Base-by-base conservation (phyloP, 164 flowering plant genomes). In the Vitis rupestris region DNA sequence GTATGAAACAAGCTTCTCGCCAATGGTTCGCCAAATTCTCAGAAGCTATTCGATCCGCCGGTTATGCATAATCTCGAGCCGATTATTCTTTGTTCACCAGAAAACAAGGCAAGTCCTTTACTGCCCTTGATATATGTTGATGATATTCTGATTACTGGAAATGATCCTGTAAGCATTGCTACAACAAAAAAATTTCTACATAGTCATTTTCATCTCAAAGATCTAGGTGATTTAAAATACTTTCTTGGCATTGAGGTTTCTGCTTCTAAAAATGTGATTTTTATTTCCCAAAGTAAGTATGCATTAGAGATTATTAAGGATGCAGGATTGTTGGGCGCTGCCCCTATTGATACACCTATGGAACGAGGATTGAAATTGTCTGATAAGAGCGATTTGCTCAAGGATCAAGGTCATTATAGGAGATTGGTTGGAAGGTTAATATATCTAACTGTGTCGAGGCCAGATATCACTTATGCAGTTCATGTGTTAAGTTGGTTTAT, bases 331-430 rank as follows among this genome's bases (percentile, higher is more conserved):
- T 10, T 19, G 23, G 30, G 5, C 44, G 6, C 44, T 3, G 6
- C 44, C 44, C 44, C 44, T 6, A 31, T 31, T 31, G 44, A 31
- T 31, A 27, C 64, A 19, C 44, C 44, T 19, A 19, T 61, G 48
- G 64, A 61, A 61, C 50, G 8, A 29, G 44, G 44, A 12, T 61
- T 30, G 64, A 61, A 61, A 61, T 61, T 61, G 14, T 61, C 64
- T 8, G 37, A 61, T 16, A 61, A 61, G 64, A 29, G 64, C 23
- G 64, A 61, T 27, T 29, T 31, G 44, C 64, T 61, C 64, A 61
- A 61, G 13, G 64, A 61, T 19, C 64, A 12, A 27, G 44, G 64
- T 19, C 50, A 10, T 10, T 61, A 61, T 61, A 61, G 64, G 16
- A 19, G 64, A 61, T 29, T 61, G 10, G 64, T 19, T 27, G 13